Percentiles rank a stretch among this genome's conserved stretches.
phyloP scores from a whole-genome alignment of 2,329 filamentous ascomycete genomes.

The Calonectria naviculata region DNA sequence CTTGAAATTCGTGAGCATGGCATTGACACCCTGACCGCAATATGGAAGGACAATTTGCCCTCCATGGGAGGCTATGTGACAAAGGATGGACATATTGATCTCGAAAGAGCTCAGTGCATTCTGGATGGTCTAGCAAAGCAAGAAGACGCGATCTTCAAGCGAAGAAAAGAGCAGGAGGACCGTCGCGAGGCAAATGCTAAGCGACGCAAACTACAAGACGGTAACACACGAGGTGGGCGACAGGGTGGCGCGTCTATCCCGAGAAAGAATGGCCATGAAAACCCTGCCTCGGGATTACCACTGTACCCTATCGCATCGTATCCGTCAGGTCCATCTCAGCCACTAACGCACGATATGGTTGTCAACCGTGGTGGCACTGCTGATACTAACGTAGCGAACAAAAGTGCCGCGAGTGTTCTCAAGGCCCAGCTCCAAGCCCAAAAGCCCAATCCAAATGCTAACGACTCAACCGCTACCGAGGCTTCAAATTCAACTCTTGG shows the following conservation, averaged over 20 bases:
- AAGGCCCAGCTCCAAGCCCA: conserved; percentile 78
- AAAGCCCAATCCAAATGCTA: conserved; percentile 34
- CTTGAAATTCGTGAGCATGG: conserved; percentile 97
- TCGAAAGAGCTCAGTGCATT: conserved; percentile 88
- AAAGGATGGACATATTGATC: conserved; percentile 91
- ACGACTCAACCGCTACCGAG: conserved; percentile 42
- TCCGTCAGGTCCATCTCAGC: conserved; percentile 63
- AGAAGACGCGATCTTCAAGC: conserved; percentile 92
- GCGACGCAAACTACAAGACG: conserved; percentile 77
- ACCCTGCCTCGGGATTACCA: conserved; percentile 45
- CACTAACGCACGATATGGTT: conserved; percentile 88
- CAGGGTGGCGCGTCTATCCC: conserved; percentile 27
- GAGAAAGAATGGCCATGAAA: conserved; percentile 47
- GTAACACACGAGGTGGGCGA: conserved; percentile 43
- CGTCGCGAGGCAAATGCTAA: conserved; percentile 83
- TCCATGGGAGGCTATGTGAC: conserved; percentile 96
- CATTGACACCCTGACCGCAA: conserved; percentile 95
- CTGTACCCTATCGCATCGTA: conserved; percentile 59
- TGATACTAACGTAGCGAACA: conserved; percentile 86
- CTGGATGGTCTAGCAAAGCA: conserved; percentile 89
- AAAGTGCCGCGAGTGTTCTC: conserved; percentile 90
- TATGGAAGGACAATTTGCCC: conserved; percentile 94
- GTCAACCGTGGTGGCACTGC: conserved; percentile 76
- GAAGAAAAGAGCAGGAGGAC: conserved; percentile 87
- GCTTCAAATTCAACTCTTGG: conserved; percentile 64